phyloP scores from a whole-genome alignment of 2,329 filamentous ascomycete genomes.

The Hypoxylon sp. region DNA sequence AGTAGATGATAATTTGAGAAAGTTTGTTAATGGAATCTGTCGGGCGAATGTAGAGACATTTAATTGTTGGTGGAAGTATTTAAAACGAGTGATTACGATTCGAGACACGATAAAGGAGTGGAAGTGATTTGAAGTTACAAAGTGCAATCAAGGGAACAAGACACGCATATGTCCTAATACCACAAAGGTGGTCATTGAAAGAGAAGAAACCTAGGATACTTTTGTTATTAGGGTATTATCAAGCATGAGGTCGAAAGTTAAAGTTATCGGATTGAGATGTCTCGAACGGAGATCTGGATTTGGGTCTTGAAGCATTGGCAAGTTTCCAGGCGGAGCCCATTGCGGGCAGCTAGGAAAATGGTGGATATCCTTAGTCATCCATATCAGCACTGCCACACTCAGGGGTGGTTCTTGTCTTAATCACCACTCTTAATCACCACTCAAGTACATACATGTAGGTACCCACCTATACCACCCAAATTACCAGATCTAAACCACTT shows the following conservation, averaged over 20 bases:
- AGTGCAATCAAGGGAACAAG: conserved; percentile 36
- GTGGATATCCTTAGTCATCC: conserved; percentile 37
- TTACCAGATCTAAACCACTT: background rate
- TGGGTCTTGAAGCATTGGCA: conserved; percentile 17
- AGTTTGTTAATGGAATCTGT: conserved; percentile 18
- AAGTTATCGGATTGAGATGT: conserved; percentile 22
- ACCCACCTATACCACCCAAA: conserved; percentile 2
- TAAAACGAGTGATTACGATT: conserved; percentile 43
- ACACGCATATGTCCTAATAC: conserved; percentile 24
- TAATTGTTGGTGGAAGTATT: conserved; percentile 26
- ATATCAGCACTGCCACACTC: conserved; percentile 49
- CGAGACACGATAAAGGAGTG: conserved; percentile 42
- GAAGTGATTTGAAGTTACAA: conserved; percentile 36
- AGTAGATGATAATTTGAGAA: conserved; percentile 1
- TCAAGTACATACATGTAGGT: conserved; percentile 3
- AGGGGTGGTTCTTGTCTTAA: conserved; percentile 33
- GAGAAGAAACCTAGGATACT: conserved; percentile 26
- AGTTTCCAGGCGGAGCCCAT: conserved; percentile 28
- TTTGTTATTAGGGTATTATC: conserved; percentile 31
- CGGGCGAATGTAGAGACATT: conserved; percentile 25
- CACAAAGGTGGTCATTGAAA: conserved; percentile 32
- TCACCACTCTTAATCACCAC: background rate
- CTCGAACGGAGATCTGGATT: conserved; percentile 25
- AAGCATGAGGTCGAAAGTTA: conserved; percentile 25
- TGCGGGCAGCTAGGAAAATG: conserved; percentile 15